A percentile compares a stretch with the other conserved stretches of the same genome.
Evolutionary conservation across 106 monocot species (phyloP).

Genomic region (Dendrobium huoshanense): DNA sequence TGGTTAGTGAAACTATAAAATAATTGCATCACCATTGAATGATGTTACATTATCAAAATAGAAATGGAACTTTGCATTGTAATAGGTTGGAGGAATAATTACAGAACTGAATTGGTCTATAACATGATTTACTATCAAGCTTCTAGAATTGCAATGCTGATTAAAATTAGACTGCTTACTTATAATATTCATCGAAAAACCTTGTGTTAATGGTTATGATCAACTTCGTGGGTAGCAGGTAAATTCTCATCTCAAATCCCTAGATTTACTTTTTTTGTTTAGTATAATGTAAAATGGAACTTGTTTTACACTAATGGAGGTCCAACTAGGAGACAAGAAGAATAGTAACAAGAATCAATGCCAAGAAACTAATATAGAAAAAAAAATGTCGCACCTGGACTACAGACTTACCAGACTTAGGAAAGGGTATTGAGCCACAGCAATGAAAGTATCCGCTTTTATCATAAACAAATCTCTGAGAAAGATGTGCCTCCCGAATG

Average conservation of each 20-base stretch:
- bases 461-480: conserved; percentile 71
- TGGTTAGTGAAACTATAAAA: too few relatives aligned
- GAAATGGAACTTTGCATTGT: too few relatives aligned
- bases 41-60: too few relatives aligned
- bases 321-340: background rate
- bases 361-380: background rate
- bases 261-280: background rate
- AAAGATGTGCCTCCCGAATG: conserved; percentile 71
- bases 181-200: too few relatives aligned
- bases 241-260: background rate
- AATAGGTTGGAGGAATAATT: too few relatives aligned
- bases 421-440: conserved; percentile 69
- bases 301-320: background rate
- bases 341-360: background rate
- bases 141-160: too few relatives aligned
- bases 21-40: too few relatives aligned
- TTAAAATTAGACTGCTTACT: too few relatives aligned
- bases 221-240: background rate
- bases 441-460: conserved; percentile 86
- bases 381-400: background rate
- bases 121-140: too few relatives aligned
- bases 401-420: background rate
- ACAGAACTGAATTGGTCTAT: too few relatives aligned
- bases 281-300: background rate
- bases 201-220: background rate